Base-by-base conservation (phyloP, 768 basidiomycete species). In the Mycena vitilis region DNA sequence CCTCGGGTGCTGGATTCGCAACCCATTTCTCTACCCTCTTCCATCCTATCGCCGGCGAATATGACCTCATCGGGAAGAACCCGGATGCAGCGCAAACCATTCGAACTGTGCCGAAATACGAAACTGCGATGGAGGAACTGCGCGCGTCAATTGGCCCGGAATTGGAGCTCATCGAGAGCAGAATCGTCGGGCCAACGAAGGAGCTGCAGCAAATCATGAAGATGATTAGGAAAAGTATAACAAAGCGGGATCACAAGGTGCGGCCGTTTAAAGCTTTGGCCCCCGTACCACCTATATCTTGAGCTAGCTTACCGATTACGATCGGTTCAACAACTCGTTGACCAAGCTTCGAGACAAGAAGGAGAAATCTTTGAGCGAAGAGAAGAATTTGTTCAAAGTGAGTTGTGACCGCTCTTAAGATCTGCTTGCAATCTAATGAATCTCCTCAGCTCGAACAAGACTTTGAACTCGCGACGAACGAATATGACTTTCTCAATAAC, bases 261-360 rank as follows among this genome's bases (percentile, higher is more conserved):
- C 58, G 59, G 36, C 61, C 11, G 38, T 45, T 34, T 23, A 4
- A 42, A 56, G 66, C 44, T 52, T 38, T 48, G 55, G 16, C 51
- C 49, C 59, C 34, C n/a, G 15, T 48, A 51, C 36, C 11, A 30
- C 47, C 36, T 20, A 61, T 53, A 65, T 65, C 42, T 63, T 53
- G 62, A 57, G 59, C 36, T 61, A 94, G 93, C 85, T 98, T 66
- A 83, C 92, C 30, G 98, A 99, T 80, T 99, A 91, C 73, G 98
- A 99, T 82, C 92, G 98, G 57, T 94, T 89, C 85, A 99, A 98
- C 80, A 98, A 98, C 75, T 95, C 95, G 22, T 82, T 98, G 71
- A 95, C 91, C 65, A 99, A 99, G 80, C 84, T 99, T 66, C 86
- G 98, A 65, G 97, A 99, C 78, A 99, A 99, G 88, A 97, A 98